Percentiles rank a stretch among this genome's conserved stretches.
phyloP scores from a whole-genome alignment of 148 eudicot species.

The Amaranthus hypochondriacus region DNA sequence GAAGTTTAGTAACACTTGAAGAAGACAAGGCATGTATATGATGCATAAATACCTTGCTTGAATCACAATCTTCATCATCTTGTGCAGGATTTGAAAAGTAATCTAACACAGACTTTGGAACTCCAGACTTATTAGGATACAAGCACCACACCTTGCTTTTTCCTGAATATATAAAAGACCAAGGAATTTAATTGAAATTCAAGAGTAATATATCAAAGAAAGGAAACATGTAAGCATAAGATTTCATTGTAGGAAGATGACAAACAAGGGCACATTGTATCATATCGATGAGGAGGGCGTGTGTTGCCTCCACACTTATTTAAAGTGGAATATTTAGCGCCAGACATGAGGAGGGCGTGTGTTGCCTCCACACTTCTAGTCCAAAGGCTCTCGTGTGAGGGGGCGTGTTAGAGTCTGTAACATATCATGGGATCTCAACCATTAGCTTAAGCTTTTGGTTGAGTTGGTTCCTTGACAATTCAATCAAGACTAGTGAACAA shows the following conservation, averaged over 20 bases:
- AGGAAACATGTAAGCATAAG: background rate
- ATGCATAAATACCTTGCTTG: slow-evolving; percentile 21
- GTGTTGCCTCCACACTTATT: too few relatives aligned
- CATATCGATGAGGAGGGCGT: too few relatives aligned
- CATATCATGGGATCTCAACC: too few relatives aligned
- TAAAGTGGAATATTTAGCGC: too few relatives aligned
- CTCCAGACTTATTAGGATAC: slow-evolving; percentile 76
- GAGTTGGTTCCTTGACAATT: background rate
- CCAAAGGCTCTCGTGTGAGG: too few relatives aligned
- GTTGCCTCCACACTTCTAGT: too few relatives aligned
- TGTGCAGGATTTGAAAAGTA: slow-evolving; percentile 34
- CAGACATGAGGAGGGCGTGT: too few relatives aligned
- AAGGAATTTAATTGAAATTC: slow-evolving; percentile 7
- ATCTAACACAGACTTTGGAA: slow-evolving; percentile 59
- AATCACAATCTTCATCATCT: slow-evolving; percentile 19
- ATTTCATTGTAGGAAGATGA: too few relatives aligned
- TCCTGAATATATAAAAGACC: slow-evolving; percentile 42
- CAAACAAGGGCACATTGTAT: too few relatives aligned
- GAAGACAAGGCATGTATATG: background rate
- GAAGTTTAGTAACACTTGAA: background rate
- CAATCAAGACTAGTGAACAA: background rate
- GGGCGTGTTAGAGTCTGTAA: too few relatives aligned
- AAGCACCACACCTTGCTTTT: slow-evolving; percentile 75
- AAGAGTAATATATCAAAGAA: background rate
- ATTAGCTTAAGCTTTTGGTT: too few relatives aligned